Percentiles rank a stretch among this genome's conserved stretches.
These are phyloP conservation scores for Cytospora chrysosperma DNA, from an alignment of 2,329 filamentous ascomycete genomes.

Conservation along the genomic window DNA sequence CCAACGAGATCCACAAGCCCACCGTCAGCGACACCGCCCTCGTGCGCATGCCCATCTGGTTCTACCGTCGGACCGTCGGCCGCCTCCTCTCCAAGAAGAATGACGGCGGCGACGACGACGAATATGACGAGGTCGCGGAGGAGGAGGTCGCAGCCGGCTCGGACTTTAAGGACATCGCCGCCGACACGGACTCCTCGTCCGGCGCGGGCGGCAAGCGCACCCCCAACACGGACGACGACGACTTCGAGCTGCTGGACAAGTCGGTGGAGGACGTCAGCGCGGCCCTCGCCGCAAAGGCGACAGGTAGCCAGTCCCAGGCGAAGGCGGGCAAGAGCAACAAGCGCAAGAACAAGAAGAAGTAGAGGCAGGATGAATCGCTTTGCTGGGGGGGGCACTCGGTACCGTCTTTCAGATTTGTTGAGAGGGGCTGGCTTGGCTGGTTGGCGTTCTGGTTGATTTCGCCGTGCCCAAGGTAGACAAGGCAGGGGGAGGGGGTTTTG, in stretches of 20 bases:
- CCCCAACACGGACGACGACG: conserved; percentile 56
- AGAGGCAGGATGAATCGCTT: conserved; percentile 23
- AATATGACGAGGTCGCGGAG: conserved; percentile 38
- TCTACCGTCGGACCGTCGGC: conserved; percentile 59
- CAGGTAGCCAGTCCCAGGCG: conserved; percentile 39
- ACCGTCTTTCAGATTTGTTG: background rate
- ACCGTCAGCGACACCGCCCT: conserved; percentile 81
- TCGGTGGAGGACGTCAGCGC: conserved; percentile 54
- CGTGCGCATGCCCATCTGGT: conserved; percentile 72
- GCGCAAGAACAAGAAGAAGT: conserved; percentile 53
- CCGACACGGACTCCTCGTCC: conserved; percentile 47
- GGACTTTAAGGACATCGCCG: conserved; percentile 27
- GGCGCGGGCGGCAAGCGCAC: conserved; percentile 45
- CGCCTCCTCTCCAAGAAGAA: conserved; percentile 44
- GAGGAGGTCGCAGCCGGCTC: background rate
- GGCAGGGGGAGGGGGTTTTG: background rate
- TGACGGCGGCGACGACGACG: conserved; percentile 36
- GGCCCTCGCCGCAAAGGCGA: no score
- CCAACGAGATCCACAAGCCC: conserved; percentile 75
- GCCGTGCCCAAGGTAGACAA: background rate
- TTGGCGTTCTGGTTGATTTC: conserved; percentile 15
- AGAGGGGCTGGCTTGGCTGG: background rate
- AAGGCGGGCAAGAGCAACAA: conserved; percentile 41
- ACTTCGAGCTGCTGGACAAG: conserved; percentile 64
- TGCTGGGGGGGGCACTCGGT: background rate